Base-by-base conservation (phyloP, 306 rosid genomes). In the Trifolium subterraneum region DNA sequence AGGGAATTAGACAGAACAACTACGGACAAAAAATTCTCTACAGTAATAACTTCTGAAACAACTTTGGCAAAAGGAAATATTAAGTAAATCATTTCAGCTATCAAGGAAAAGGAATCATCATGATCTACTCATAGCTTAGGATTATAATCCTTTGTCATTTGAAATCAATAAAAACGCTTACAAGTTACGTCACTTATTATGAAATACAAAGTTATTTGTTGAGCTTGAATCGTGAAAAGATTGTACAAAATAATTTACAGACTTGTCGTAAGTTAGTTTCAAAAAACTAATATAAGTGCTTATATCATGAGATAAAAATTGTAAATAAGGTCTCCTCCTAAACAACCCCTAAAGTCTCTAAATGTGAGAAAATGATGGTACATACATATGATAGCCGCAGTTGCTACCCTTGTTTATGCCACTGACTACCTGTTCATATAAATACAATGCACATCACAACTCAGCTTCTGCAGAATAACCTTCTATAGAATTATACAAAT, bases 371-470 rank as follows among this genome's bases (percentile, higher is more conserved):
- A 36, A 36, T 18, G 48, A 8, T 36, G 68, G 0, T 27, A 48
- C 50, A 44, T 61, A 94, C 97, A 84, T 81, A 79, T 94, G 96
- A 84, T 87, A 88, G 77, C 98, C 96, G 27, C 92, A 84, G 89
- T 94, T 89, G 91, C 93, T 86, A 82, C 97, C 98, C 91, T 47
- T 90, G 87, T 93, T 93, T 59, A 91, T 93, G 88, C 97, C 98
- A 84, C 97, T 94, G 85, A 94, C 55, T 69, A 94, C 94, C 97
- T 93, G 90, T 72, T 64, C 35, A 51, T 50, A 36, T 51, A 74
- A 77, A 73, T 19, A 50, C 33, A 27, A 64, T 75, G 18, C 33
- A 29, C 33, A 29, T 29, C 6, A 79, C 54, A 55, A 68, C 64
- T 33, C 76, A 68, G 64, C 39, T 35, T n/a, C n/a, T n/a, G n/a